These are phyloP conservation scores for Prunus campanulata DNA, from an alignment of 306 rosid genomes.

Conservation along the genomic window DNA sequence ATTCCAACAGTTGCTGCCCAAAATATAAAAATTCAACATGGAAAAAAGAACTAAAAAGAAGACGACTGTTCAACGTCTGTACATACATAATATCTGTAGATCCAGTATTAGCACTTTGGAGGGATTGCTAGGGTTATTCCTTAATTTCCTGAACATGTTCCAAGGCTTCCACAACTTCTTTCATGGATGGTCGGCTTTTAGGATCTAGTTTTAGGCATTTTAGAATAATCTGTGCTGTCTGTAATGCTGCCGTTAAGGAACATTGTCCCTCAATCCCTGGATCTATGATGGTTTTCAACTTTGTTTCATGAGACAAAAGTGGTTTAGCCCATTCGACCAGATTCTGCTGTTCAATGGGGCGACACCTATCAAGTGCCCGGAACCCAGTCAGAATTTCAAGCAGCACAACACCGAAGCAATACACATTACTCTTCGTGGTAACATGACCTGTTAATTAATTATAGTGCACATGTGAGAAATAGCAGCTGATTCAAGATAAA, in stretches of 20 bases:
- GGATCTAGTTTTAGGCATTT: conserved; percentile 62
- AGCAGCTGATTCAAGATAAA: no score
- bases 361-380: conserved; percentile 46
- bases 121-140: conserved; percentile 23
- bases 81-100: no score
- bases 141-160: conserved; percentile 48
- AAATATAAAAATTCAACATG: not conserved
- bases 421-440: conserved; percentile 82
- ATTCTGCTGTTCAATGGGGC: conserved; percentile 45
- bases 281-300: conserved; percentile 55
- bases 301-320: conserved; percentile 34
- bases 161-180: conserved; percentile 53
- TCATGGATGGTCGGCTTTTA: conserved; percentile 73
- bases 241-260: conserved; percentile 47
- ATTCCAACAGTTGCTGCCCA: not conserved
- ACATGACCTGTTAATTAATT: conserved; percentile 62
- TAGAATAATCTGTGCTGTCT: conserved; percentile 47
- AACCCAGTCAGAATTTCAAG: conserved; percentile 81
- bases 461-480: conserved; percentile 5
- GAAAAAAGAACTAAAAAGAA: not conserved
- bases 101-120: no score
- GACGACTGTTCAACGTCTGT: conserved; percentile 12
- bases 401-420: conserved; percentile 83
- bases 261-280: conserved; percentile 61
- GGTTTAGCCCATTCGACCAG: conserved; percentile 84